phyloP scores from a whole-genome alignment of 352 stramenopile species.

The Phytophthora sojae region DNA sequence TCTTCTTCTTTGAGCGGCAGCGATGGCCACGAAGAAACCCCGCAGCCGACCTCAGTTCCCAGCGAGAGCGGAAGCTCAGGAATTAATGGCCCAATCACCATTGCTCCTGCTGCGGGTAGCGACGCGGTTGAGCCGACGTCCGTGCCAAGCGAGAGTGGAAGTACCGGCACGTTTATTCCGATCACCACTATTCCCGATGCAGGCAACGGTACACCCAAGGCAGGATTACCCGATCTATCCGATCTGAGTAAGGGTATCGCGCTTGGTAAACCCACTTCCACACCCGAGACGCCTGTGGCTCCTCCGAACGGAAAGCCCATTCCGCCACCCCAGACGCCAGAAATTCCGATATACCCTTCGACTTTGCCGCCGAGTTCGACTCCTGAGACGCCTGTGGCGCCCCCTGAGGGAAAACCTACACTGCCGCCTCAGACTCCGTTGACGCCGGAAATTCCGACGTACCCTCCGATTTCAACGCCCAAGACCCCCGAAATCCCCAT shows the following conservation, averaged over 20 bases:
- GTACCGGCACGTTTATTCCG: neutral
- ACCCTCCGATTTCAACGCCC: neutral
- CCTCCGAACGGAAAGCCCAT: neutral
- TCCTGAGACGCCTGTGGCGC: neutral
- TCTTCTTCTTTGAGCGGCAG: neutral
- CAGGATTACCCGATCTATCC: neutral
- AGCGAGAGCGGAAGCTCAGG: neutral
- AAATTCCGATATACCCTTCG: neutral
- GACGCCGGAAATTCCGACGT: neutral
- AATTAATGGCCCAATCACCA: neutral
- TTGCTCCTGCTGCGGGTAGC: neutral
- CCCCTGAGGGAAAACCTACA: slow-evolving; percentile 2
- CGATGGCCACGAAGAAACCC: neutral
- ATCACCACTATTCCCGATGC: neutral
- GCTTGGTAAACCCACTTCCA: neutral
- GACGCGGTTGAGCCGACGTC: neutral
- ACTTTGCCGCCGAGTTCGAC: neutral
- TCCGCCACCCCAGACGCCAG: neutral
- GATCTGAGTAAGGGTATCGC: neutral
- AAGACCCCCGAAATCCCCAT: neutral
- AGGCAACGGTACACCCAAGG: neutral
- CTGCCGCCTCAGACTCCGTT: neutral
- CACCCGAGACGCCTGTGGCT: neutral
- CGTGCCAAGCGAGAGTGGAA: neutral
- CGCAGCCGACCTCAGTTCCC: neutral